These are phyloP conservation scores for Hypoxylon perforatum DNA, from an alignment of 495 filamentous ascomycete species.

Conservation along the genomic window DNA sequence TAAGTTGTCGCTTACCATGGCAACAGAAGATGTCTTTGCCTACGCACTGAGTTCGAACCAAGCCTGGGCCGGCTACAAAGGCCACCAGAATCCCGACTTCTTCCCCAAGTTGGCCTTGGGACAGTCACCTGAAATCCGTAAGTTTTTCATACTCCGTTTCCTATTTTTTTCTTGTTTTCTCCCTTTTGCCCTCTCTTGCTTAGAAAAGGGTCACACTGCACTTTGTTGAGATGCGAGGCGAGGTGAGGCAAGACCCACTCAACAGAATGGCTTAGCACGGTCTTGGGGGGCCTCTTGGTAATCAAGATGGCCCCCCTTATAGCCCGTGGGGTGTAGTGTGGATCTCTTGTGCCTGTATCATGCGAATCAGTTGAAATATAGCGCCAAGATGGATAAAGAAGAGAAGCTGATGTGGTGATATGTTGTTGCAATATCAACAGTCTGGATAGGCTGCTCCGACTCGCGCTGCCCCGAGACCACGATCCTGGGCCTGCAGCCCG, in stretches of 20 bases:
- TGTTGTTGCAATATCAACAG: too few relatives aligned
- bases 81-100: conserved; percentile 74
- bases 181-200: conserved; percentile 3
- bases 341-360: conserved; percentile 1
- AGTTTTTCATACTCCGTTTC: conserved; percentile 34
- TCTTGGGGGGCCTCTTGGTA: conserved; percentile 7
- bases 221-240: conserved; percentile 40
- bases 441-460: conserved; percentile 95
- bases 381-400: conserved; percentile 11
- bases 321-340: conserved; percentile 6
- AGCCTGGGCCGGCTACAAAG: conserved; percentile 74
- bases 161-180: conserved; percentile 7
- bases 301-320: not conserved
- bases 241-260: conserved; percentile 31
- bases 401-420: not conserved
- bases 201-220: not conserved
- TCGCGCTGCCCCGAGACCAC: conserved; percentile 89
- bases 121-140: conserved; percentile 78
- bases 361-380: conserved; percentile 5
- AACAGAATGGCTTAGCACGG: conserved; percentile 37
- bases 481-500: conserved; percentile 80
- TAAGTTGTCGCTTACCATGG: conserved; percentile 44
- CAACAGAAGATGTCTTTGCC: conserved; percentile 62
- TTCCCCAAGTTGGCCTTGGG: conserved; percentile 75
- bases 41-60: conserved; percentile 73